Evolutionary conservation across 495 filamentous ascomycete genomes (phyloP).

Genomic region (Trichocladium uniseriatum): DNA sequence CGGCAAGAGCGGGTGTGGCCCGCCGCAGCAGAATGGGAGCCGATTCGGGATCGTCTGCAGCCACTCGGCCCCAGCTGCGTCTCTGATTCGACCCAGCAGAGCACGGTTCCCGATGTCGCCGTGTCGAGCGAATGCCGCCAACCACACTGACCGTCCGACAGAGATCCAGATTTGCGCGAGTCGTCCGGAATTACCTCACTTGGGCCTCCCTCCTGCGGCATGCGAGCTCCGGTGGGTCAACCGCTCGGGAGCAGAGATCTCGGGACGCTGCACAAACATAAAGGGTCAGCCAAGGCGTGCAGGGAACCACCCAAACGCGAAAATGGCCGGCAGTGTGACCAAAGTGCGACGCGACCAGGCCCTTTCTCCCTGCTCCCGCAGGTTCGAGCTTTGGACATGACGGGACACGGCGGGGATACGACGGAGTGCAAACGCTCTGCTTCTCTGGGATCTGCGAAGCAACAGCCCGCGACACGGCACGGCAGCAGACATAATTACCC

Average conservation of each 20-base stretch:
- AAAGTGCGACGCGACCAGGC: not conserved
- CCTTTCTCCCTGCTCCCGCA: no score
- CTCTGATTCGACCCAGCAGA: slow-evolving; percentile 9
- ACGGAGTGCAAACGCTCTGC: no score
- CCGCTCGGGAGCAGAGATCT: not conserved
- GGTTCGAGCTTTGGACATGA: no score
- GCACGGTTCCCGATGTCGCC: not conserved
- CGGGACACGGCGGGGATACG: no score
- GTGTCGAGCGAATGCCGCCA: not conserved
- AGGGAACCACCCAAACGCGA: slow-evolving; percentile 5
- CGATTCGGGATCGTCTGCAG: slow-evolving; percentile 22
- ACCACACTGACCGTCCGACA: not conserved
- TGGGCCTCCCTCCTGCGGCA: not conserved
- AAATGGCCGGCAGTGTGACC: slow-evolving; percentile 1
- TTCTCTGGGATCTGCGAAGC: no score
- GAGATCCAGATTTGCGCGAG: not conserved
- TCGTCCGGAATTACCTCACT: not conserved
- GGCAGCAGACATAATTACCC: not conserved
- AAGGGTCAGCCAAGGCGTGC: not conserved
- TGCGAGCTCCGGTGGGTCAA: slow-evolving; percentile 6
- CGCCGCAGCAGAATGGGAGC: slow-evolving; percentile 5
- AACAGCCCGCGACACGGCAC: no score
- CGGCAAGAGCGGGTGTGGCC: slow-evolving; percentile 3
- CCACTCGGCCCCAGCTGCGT: slow-evolving; percentile 15
- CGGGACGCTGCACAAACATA: no score